Percentiles rank a stretch among this genome's conserved stretches.
Evolutionary conservation across 257 asterid species (phyloP).

Genomic region (Lycium barbarum): DNA sequence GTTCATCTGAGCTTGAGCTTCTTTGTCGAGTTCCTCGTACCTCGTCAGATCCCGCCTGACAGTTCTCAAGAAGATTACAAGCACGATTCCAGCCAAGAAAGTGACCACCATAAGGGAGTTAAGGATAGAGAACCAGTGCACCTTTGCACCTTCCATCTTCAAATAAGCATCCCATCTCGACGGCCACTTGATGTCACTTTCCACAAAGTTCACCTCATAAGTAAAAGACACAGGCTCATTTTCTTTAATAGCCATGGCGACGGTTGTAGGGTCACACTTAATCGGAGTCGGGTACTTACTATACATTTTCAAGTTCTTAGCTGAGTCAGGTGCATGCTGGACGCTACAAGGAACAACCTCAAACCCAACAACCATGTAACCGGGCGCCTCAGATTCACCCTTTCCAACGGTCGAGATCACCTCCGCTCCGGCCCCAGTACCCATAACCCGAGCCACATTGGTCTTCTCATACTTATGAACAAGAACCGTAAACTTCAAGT

Average conservation of each 20-base stretch:
- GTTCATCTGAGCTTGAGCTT: constrained; percentile 92
- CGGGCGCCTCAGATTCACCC: constrained; percentile 65
- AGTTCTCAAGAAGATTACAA: constrained; percentile 84
- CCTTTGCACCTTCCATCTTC: constrained; percentile 95
- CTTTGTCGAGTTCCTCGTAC: constrained; percentile 89
- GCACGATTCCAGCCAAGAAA: constrained; percentile 91
- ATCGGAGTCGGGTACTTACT: constrained; percentile 62
- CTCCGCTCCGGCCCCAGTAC: constrained; percentile 85
- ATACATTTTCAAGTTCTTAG: constrained; percentile 67
- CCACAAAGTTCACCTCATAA: constrained; percentile 74
- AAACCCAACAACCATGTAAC: constrained; percentile 90
- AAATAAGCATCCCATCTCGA: constrained; percentile 94
- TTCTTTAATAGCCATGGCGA: constrained; percentile 71
- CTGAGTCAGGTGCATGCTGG: constrained; percentile 57
- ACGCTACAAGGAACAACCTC: constrained; percentile 86
- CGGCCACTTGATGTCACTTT: constrained; percentile 93
- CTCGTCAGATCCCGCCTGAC: constrained; percentile 81
- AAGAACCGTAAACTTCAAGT: constrained; percentile 74
- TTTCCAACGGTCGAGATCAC: constrained; percentile 65
- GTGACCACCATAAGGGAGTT: constrained; percentile 91
- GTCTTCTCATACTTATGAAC: constrained; percentile 83
- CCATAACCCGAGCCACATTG: constrained; percentile 82
- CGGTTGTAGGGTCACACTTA: constrained; percentile 71
- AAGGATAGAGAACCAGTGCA: constrained; percentile 91
- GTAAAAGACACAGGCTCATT: constrained; percentile 72